Percentiles rank a stretch among this genome's conserved stretches.
These are phyloP conservation scores for Colletotrichum magnum DNA, from an alignment of 2,329 filamentous ascomycete species.

Conservation along the genomic window DNA sequence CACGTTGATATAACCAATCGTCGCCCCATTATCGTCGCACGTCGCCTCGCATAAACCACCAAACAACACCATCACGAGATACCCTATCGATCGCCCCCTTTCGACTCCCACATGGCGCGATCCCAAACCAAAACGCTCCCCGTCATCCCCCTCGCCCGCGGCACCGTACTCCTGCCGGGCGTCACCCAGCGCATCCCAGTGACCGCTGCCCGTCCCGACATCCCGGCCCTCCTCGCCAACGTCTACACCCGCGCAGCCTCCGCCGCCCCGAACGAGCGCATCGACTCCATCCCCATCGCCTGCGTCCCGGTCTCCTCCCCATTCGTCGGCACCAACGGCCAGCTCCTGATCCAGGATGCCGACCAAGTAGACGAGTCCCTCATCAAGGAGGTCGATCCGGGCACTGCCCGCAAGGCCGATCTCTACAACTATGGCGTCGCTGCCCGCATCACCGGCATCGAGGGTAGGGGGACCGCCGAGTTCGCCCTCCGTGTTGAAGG, in stretches of 20 bases:
- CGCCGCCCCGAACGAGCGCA: conserved; percentile 74
- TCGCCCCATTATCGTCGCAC: conserved; percentile 15
- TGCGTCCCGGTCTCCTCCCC: conserved; percentile 89
- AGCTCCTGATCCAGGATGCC: conserved; percentile 79
- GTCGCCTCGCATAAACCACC: conserved; percentile 10
- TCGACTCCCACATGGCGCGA: conserved; percentile 45
- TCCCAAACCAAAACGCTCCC: conserved; percentile 68
- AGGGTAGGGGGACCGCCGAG: conserved; percentile 81
- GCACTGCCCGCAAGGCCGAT: conserved; percentile 76
- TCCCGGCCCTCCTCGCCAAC: conserved; percentile 87
- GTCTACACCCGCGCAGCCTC: conserved; percentile 84
- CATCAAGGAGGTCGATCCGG: conserved; percentile 67
- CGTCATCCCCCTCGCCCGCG: conserved; percentile 85
- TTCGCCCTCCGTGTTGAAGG: conserved; percentile 91
- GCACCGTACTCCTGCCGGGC: conserved; percentile 87
- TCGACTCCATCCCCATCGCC: conserved; percentile 81
- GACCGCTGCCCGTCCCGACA: conserved; percentile 83
- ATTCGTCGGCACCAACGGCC: conserved; percentile 80
- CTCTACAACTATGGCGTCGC: conserved; percentile 88
- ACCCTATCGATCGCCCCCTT: not conserved
- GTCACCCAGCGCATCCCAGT: conserved; percentile 88
- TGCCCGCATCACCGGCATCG: conserved; percentile 83
- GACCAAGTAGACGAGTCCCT: conserved; percentile 62
- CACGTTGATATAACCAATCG: not conserved
- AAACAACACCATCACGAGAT: conserved; percentile 14